Conservation (phyloP, 306 rosid genomes). For the Potentilla sterilis region DNA sequence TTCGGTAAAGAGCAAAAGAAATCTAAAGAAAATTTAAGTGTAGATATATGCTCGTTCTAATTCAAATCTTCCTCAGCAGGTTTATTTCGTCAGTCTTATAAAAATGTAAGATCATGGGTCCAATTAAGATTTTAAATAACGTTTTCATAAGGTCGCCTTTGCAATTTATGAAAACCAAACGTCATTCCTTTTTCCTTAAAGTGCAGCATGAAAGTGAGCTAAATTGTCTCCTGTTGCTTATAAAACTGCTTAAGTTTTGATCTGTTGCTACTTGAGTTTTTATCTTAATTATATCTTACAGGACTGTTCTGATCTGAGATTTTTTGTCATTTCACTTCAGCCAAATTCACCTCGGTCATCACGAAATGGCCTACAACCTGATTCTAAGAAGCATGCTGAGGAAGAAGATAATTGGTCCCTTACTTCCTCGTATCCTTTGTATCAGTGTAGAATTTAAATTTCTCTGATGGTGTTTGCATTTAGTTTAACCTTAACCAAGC, state of each 20-base stretch:
- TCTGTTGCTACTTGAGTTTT: too few relatives aligned
- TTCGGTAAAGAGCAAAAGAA: too few relatives aligned
- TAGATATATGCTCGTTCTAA: neutral
- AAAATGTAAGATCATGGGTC: neutral
- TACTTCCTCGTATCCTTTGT: slow-evolving; percentile 90
- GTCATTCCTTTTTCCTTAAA: neutral
- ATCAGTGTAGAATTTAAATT: slow-evolving; percentile 16
- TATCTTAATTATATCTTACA: neutral
- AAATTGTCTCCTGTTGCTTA: neutral
- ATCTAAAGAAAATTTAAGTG: neutral
- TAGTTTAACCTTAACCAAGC: slow-evolving; percentile 48
- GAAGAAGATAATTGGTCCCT: slow-evolving; percentile 83
- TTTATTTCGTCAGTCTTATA: neutral
- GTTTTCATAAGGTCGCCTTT: neutral
- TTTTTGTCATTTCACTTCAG: slow-evolving; percentile 37
- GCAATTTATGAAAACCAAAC: neutral
- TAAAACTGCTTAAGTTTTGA: too few relatives aligned
- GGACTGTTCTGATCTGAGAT: slow-evolving; percentile 9
- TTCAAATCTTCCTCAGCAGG: neutral
- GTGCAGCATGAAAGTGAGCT: slow-evolving; percentile 14
- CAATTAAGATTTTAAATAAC: neutral
- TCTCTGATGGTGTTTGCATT: neutral
- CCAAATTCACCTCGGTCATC: slow-evolving; percentile 65
- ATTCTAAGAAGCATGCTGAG: slow-evolving; percentile 60
- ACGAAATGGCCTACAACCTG: slow-evolving; percentile 44